Conservation (phyloP, 1,284 basidiomycete species). For the Heterobasidion occidentale region DNA sequence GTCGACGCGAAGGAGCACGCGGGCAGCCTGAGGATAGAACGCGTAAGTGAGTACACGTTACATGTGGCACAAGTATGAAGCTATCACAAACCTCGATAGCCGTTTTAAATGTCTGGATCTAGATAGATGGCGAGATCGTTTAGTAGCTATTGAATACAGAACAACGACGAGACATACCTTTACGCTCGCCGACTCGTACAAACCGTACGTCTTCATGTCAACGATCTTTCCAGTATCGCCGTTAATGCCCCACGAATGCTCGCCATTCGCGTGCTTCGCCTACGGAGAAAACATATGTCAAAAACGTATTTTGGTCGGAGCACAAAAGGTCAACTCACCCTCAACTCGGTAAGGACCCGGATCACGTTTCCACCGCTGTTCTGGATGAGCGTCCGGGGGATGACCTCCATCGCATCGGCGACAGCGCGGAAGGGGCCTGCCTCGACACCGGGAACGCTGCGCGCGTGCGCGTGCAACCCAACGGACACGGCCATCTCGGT, state of each 20-base stretch:
- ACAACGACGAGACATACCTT: conserved; percentile 44
- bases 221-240: conserved; percentile 93
- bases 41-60: background rate
- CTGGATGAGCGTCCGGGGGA: conserved; percentile 92
- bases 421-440: conserved; percentile 90
- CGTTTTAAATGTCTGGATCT: conserved; percentile 96
- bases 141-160: background rate
- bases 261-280: conserved; percentile 93
- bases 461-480: conserved; percentile 79
- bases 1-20: conserved; percentile 89
- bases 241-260: conserved; percentile 89
- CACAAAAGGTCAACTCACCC: conserved; percentile 36
- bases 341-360: conserved; percentile 83
- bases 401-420: conserved; percentile 95
- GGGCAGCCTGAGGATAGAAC: conserved; percentile 53
- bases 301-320: conserved; percentile 13
- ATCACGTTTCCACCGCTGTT: conserved; percentile 96
- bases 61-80: background rate
- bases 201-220: conserved; percentile 91
- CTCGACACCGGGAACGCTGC: conserved; percentile 77
- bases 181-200: conserved; percentile 94
- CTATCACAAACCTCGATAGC: conserved; percentile 71
- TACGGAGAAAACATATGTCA: conserved; percentile 19
- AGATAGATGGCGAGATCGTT: conserved; percentile 2
- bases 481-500: conserved; percentile 98